Evolutionary conservation across 2,329 filamentous ascomycete genomes (phyloP).

Genomic region (Dryadomyces quercivorus): DNA sequence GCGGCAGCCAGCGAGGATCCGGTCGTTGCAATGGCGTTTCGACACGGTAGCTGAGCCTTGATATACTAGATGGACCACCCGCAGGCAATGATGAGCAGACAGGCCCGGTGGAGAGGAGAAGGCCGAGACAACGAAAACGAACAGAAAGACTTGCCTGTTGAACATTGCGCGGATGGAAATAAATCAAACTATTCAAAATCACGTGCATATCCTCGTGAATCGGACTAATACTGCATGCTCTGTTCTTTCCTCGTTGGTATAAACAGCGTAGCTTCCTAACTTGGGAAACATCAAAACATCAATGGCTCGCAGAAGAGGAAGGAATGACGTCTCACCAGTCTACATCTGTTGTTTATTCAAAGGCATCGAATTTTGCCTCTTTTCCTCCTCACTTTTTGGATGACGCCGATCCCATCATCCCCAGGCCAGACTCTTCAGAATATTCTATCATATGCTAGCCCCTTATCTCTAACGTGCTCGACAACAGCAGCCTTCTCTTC

Average conservation of each 20-base stretch:
- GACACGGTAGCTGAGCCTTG: conserved; percentile 1
- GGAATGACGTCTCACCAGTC: background rate
- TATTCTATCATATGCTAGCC: conserved; percentile 1
- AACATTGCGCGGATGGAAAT: background rate
- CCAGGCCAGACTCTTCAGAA: background rate
- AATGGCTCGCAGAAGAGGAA: background rate
- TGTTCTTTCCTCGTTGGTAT: background rate
- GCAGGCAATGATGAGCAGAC: too few species aligned
- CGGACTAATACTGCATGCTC: too few species aligned
- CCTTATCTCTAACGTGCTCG: background rate
- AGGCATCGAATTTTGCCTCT: background rate
- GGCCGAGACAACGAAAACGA: background rate
- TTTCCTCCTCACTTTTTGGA: background rate
- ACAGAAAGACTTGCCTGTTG: background rate
- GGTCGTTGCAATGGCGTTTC: background rate
- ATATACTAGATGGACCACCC: too few species aligned
- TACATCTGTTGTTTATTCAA: too few species aligned
- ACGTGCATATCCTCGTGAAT: too few species aligned
- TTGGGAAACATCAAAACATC: background rate
- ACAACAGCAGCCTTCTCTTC: background rate
- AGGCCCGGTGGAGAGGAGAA: too few species aligned
- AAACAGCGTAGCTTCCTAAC: too few species aligned
- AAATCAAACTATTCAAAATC: background rate
- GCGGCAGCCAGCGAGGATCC: conserved; percentile 1
- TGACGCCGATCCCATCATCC: background rate